Evolutionary conservation across 1,139 yeast species (phyloP).

Genomic region (Kurtzmaniella natalensis): DNA sequence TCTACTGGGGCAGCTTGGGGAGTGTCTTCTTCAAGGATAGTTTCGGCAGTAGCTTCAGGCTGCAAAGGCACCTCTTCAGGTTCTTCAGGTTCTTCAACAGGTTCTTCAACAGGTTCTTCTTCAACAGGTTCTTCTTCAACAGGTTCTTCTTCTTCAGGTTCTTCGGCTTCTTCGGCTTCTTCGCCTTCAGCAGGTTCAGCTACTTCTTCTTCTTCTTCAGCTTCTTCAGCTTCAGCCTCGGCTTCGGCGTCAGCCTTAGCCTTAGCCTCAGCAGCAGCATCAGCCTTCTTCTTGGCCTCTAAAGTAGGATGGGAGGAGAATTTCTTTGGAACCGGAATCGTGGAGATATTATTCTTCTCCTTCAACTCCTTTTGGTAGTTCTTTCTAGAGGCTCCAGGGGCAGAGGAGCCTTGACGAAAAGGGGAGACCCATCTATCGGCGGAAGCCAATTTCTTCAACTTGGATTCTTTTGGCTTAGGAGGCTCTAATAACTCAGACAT

Average conservation of each 20-base stretch:
- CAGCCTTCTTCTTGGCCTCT: slow-evolving; percentile 25
- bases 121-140: slow-evolving; percentile 5
- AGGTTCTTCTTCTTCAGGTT: neutral
- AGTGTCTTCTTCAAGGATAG: slow-evolving; percentile 7
- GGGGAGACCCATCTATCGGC: slow-evolving; percentile 50
- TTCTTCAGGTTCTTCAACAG: slow-evolving; percentile 5
- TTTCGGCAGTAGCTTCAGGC: slow-evolving; percentile 10
- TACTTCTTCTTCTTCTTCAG: slow-evolving; percentile 9
- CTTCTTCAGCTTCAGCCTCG: slow-evolving; percentile 6
- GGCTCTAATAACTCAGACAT: slow-evolving; percentile 24
- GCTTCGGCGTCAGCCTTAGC: slow-evolving; percentile 9
- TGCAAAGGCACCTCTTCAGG: slow-evolving; percentile 9
- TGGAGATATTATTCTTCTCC: slow-evolving; percentile 31
- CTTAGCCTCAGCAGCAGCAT: slow-evolving; percentile 8
- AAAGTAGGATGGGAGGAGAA: slow-evolving; percentile 40
- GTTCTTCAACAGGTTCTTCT: slow-evolving; percentile 3
- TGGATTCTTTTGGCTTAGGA: slow-evolving; percentile 13
- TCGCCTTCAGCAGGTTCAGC: slow-evolving; percentile 4
- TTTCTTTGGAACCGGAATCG: slow-evolving; percentile 38
- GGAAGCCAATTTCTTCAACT: slow-evolving; percentile 37
- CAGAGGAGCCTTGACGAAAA: slow-evolving; percentile 32
- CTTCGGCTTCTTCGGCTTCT: slow-evolving; percentile 1
- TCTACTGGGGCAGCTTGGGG: slow-evolving; percentile 9
- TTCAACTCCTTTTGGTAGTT: slow-evolving; percentile 33
- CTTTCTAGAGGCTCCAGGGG: slow-evolving; percentile 19